phyloP scores from a whole-genome alignment of 331 rosid species.

The Malus hybrid region DNA sequence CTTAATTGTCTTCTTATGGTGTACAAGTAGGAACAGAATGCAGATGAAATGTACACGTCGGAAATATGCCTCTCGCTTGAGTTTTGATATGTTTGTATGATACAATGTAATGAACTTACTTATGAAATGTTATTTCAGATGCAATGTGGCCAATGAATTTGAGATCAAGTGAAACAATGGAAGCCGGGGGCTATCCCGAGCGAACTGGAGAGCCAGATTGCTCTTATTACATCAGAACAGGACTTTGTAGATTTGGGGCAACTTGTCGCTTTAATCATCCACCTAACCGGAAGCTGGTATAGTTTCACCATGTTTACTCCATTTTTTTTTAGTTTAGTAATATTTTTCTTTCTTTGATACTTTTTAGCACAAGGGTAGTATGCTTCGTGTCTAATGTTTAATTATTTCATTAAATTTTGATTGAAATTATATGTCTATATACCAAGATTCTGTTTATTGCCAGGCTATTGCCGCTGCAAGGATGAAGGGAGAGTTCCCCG shows the following conservation, averaged over 20 bases:
- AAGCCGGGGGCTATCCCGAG: conserved; percentile 83
- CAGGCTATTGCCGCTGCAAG: conserved; percentile 96
- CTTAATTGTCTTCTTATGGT: background rate
- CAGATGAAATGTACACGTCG: background rate
- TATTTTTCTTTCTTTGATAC: background rate
- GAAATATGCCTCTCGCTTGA: conserved; percentile 2
- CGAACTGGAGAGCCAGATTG: conserved; percentile 91
- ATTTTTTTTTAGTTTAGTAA: background rate
- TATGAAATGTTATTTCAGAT: conserved; percentile 46
- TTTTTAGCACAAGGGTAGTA: background rate
- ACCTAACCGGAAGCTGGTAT: conserved; percentile 90
- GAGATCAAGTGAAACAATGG: conserved; percentile 84
- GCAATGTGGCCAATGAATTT: conserved; percentile 91
- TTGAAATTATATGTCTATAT: background rate
- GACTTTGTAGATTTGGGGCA: conserved; percentile 89
- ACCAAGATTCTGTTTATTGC: conserved; percentile 5
- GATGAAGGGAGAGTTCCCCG: conserved; percentile 96
- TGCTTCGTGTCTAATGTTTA: background rate
- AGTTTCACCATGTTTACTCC: conserved; percentile 22
- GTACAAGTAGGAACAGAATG: background rate
- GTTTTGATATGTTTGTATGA: background rate
- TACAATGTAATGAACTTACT: conserved; percentile 5
- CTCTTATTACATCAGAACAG: conserved; percentile 91
- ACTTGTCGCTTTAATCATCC: conserved; percentile 96
- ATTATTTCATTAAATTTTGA: background rate